Base-by-base conservation (phyloP, 2,329 filamentous ascomycete species). In the Colletotrichum karsti region DNA sequence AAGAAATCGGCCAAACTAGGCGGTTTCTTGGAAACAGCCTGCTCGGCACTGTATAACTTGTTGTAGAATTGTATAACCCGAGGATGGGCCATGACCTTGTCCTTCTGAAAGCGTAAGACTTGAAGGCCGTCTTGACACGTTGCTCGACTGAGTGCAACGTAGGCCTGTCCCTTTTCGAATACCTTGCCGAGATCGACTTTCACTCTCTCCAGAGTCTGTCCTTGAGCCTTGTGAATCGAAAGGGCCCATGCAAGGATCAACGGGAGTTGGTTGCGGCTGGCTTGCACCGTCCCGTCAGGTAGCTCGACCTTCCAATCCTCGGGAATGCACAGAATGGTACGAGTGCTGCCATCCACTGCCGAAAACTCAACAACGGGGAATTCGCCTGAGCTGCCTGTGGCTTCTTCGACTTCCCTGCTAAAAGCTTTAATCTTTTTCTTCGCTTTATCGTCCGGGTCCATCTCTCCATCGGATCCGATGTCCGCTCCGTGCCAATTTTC, bases 131-230 rank as follows among this genome's bases (percentile, higher is more conserved):
- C 87, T 82, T 98, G 94, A 66, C 87, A 93, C 2, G 94, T 97
- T 13, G 96, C 96, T 80, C 96, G 93, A 83, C 93, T 97, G 13
- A 99, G 88, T 57, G 96, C 96, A 57, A 99, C 96, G 76, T 99
- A 99, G 6, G 96, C 96, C 79, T 99, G 96, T 0, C 96, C 96
- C 79, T 97, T 98, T 78, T 99, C 96, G 74, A 99, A 99, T 1
- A 97, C 93, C 69, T 90, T 92, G 30, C 94, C 93, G 1, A 99
- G 85, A 77, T 99, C 94, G 26, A 99, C 96, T 76, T 97, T 97
- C 67, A 99, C 96, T 56, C 95, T 88, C 75, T 97, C 94, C 26
- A 98, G 83, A 1, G 95, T 98, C 78, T 98, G 95, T 2, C 95
- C 95, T 77, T 98, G 95, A 1, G 96, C 96, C 81, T 99, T 99